A percentile compares a stretch with the other conserved stretches of the same genome.
Evolutionary conservation across 257 asterid genomes (phyloP).

Genomic region (Handroanthus guayacan): DNA sequence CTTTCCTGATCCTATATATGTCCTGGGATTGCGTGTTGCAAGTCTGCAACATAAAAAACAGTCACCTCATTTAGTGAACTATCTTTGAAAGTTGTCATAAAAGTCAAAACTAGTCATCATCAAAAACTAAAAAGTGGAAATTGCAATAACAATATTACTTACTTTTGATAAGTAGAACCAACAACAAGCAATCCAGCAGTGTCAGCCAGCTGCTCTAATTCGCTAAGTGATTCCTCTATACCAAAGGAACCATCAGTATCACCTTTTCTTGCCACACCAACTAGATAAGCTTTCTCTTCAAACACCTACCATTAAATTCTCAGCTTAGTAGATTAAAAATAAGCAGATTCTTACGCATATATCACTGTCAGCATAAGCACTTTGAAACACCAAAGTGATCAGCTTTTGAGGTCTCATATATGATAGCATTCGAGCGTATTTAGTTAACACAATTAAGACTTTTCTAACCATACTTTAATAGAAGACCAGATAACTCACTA

Average conservation of each 20-base stretch:
- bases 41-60: constrained; percentile 63
- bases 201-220: constrained; percentile 93
- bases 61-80: constrained; percentile 25
- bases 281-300: constrained; percentile 92
- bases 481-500: neutral
- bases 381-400: constrained; percentile 12
- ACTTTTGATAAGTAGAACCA: constrained; percentile 95
- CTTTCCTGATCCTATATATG: constrained; percentile 97
- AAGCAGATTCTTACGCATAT: neutral
- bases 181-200: constrained; percentile 92
- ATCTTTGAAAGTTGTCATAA: constrained; percentile 2
- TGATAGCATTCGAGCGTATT: neutral
- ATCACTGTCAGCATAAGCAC: neutral
- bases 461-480: neutral
- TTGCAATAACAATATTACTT: constrained; percentile 39
- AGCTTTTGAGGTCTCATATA: neutral
- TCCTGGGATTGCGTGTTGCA: constrained; percentile 79
- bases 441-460: neutral
- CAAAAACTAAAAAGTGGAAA: constrained; percentile 15
- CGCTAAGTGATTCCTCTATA: constrained; percentile 88
- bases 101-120: constrained; percentile 13
- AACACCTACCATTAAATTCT: constrained; percentile 58
- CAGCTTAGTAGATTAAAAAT: constrained; percentile 26
- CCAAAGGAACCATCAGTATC: constrained; percentile 61
- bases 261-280: constrained; percentile 84